A percentile compares a stretch with the other conserved stretches of the same genome.
Evolutionary conservation across 257 asterid species (phyloP).

Genomic region (Lantana camara): DNA sequence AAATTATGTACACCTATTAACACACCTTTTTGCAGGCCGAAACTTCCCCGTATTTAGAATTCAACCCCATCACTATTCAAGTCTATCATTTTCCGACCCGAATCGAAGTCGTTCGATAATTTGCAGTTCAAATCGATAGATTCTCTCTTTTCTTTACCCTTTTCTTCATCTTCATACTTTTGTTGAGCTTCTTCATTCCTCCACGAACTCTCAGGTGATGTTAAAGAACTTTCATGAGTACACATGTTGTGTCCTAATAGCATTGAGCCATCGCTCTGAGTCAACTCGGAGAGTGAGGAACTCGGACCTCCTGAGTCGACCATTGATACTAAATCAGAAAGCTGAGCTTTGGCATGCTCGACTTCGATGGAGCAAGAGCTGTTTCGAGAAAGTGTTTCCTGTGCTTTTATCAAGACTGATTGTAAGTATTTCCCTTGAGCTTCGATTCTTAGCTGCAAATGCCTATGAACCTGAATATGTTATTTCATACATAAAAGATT

Average conservation of each 20-base stretch:
- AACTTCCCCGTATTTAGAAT: slow-evolving; percentile 21
- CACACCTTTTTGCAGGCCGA: slow-evolving; percentile 9
- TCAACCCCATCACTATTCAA: slow-evolving; percentile 47
- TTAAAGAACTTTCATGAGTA: slow-evolving; percentile 59
- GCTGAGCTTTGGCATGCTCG: slow-evolving; percentile 66
- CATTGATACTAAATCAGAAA: slow-evolving; percentile 64
- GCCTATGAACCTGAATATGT: slow-evolving; percentile 67
- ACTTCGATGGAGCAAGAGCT: slow-evolving; percentile 53
- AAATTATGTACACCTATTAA: slow-evolving; percentile 22
- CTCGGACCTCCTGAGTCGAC: slow-evolving; percentile 51
- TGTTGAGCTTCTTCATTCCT: slow-evolving; percentile 31
- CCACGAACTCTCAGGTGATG: slow-evolving; percentile 59
- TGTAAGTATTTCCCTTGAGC: slow-evolving; percentile 88
- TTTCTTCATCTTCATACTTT: neutral
- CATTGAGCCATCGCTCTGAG: slow-evolving; percentile 46
- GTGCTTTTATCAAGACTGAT: slow-evolving; percentile 69
- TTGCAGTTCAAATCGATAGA: slow-evolving; percentile 61
- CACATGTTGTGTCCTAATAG: slow-evolving; percentile 33
- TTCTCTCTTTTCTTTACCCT: slow-evolving; percentile 17
- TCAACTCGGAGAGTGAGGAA: slow-evolving; percentile 54
- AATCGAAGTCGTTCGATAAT: slow-evolving; percentile 39
- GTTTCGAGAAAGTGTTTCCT: slow-evolving; percentile 62
- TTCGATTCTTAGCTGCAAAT: slow-evolving; percentile 77
- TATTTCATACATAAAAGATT: neutral
- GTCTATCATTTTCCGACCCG: slow-evolving; percentile 41